Evolutionary conservation across 441 rosid genomes (phyloP).

Genomic region (Pelargonium fulgidum): DNA sequence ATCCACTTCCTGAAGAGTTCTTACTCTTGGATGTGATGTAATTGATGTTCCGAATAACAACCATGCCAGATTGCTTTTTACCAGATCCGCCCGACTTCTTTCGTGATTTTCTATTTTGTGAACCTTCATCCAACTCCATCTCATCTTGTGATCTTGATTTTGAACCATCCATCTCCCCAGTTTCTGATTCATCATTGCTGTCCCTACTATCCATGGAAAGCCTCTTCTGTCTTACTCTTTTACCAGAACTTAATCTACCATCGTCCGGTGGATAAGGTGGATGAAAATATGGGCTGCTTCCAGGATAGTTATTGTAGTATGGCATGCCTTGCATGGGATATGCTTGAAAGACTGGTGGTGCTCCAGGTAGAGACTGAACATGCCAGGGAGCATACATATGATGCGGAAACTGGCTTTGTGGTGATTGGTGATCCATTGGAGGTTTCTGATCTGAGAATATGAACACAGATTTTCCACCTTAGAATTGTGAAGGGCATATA

Average conservation of each 20-base stretch:
- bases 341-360: conserved; percentile 72
- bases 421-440: conserved; percentile 43
- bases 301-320: conserved; percentile 64
- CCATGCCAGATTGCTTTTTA: conserved; percentile 62
- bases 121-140: conserved; percentile 36
- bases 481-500: conserved; percentile 4
- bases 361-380: conserved; percentile 79
- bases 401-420: conserved; percentile 68
- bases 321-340: conserved; percentile 82
- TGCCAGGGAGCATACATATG: conserved; percentile 79
- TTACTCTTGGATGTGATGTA: conserved; percentile 64
- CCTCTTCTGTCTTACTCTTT: conserved; percentile 44
- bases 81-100: conserved; percentile 43
- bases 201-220: conserved; percentile 59
- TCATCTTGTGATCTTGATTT: conserved; percentile 41
- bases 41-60: conserved; percentile 80
- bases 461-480: conserved; percentile 11
- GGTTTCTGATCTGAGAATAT: conserved; percentile 52
- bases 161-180: conserved; percentile 35
- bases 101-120: conserved; percentile 22
- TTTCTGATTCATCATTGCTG: conserved; percentile 35
- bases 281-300: conserved; percentile 53
- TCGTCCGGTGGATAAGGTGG: conserved; percentile 63
- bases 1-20: conserved; percentile 51
- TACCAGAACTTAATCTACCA: conserved; percentile 45